Evolutionary conservation across 495 filamentous ascomycete genomes (phyloP).

Genomic region (Podospora comata): DNA sequence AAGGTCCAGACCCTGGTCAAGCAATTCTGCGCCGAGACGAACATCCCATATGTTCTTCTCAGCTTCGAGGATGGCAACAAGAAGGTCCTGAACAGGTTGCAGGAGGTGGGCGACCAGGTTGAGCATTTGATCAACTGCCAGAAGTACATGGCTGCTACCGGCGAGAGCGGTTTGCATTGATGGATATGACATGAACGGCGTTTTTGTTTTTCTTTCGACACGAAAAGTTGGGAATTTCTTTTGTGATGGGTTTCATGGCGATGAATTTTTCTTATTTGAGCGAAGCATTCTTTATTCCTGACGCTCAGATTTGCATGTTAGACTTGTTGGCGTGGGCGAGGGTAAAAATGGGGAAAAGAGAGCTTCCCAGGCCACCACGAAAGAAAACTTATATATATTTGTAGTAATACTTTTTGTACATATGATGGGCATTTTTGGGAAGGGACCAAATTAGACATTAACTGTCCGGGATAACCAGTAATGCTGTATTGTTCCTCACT

Average conservation of each 20-base stretch:
- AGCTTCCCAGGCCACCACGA: too few relatives aligned
- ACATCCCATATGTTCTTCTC: slow-evolving; percentile 43
- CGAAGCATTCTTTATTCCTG: neutral
- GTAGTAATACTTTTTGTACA: neutral
- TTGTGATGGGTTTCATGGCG: neutral
- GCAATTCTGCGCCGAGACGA: slow-evolving; percentile 43
- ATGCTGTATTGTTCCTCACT: too few relatives aligned
- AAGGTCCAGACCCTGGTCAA: slow-evolving; percentile 40
- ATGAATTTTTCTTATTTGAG: neutral
- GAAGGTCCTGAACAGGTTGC: slow-evolving; percentile 37
- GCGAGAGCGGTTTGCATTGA: slow-evolving; percentile 38
- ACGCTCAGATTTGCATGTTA: neutral
- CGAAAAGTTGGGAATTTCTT: neutral
- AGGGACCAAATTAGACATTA: neutral
- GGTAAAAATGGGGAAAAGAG: neutral
- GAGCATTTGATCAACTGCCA: slow-evolving; percentile 42
- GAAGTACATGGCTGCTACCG: slow-evolving; percentile 43
- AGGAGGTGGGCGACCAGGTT: slow-evolving; percentile 43
- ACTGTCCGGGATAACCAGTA: neutral
- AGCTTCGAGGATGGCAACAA: slow-evolving; percentile 46
- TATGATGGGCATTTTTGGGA: neutral
- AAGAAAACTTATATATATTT: neutral
- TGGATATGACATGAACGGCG: neutral
- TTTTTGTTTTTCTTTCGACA: neutral
- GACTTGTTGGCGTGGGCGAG: neutral